Percentiles rank a stretch among this genome's conserved stretches.
Conservation (phyloP, 805 yeast genomes). For the Pichia nakasei region DNA sequence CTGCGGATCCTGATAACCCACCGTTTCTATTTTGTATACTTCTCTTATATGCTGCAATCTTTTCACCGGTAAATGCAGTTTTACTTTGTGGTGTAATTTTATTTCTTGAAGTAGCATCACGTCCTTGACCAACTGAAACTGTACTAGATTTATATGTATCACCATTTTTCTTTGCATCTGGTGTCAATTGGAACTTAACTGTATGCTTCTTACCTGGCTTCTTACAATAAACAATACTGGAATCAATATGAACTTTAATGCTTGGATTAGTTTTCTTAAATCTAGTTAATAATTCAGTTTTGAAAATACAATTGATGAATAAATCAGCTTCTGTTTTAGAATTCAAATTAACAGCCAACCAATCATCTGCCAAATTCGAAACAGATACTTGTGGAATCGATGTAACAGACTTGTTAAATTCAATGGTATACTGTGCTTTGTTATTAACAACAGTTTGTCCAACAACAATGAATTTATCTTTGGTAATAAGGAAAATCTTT, state of each 20-base stretch:
- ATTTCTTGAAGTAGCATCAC: constrained; percentile 63
- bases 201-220: constrained; percentile 75
- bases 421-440: constrained; percentile 47
- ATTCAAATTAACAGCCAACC: constrained; percentile 67
- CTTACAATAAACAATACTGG: constrained; percentile 74
- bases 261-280: constrained; percentile 53
- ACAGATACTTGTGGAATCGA: constrained; percentile 56
- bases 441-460: constrained; percentile 61
- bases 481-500: constrained; percentile 64
- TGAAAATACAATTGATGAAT: constrained; percentile 70
- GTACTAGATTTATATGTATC: constrained; percentile 86
- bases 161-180: constrained; percentile 39
- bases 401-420: constrained; percentile 51
- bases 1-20: not conserved
- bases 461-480: constrained; percentile 52
- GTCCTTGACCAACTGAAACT: constrained; percentile 72
- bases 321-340: constrained; percentile 63
- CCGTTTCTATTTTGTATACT: constrained; percentile 9
- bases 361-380: constrained; percentile 79
- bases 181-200: constrained; percentile 60
- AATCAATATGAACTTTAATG: constrained; percentile 56
- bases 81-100: constrained; percentile 67
- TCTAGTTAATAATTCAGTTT: constrained; percentile 80
- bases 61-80: constrained; percentile 18
- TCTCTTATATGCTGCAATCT: constrained; percentile 22